These are phyloP conservation scores for Linnemannia zychae DNA, from an alignment of 192 early-diverging fungal species.

Conservation along the genomic window DNA sequence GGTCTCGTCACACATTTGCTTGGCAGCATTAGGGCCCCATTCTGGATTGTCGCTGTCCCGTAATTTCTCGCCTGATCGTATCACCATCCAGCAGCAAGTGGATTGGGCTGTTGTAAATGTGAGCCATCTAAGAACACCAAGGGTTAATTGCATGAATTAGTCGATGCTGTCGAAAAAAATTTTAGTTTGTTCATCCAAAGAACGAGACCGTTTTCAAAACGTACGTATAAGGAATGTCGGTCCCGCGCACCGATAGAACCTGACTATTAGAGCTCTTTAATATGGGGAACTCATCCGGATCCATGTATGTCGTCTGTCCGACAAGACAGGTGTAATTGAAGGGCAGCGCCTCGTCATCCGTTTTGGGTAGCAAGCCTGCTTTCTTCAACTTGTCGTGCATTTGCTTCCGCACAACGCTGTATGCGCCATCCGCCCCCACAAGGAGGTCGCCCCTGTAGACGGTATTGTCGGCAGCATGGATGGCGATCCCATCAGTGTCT, in stretches of 20 bases:
- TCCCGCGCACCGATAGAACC: neutral
- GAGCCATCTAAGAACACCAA: neutral
- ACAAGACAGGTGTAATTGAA: conserved; percentile 15
- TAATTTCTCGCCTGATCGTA: neutral
- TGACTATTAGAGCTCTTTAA: neutral
- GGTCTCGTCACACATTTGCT: conserved; percentile 7
- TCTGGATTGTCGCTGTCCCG: neutral
- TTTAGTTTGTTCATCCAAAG: neutral
- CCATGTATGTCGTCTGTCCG: conserved; percentile 21
- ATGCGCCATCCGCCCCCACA: conserved; percentile 52
- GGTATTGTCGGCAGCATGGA: conserved; percentile 22
- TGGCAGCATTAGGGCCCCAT: conserved; percentile 16
- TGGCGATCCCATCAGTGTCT: conserved; percentile 24
- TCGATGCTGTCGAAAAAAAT: neutral
- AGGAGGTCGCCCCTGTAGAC: conserved; percentile 27
- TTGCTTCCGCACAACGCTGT: conserved; percentile 24
- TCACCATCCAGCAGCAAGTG: conserved; percentile 33
- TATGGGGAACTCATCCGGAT: conserved; percentile 13
- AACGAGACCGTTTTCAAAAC: neutral
- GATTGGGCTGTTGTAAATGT: conserved; percentile 10
- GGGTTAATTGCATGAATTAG: too few relatives aligned
- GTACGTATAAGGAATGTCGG: neutral
- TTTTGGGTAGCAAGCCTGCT: neutral
- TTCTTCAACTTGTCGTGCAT: conserved; percentile 13
- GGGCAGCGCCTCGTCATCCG: conserved; percentile 1